Conservation (phyloP, 2,329 filamentous ascomycete genomes). For the Botrytis pseudocinerea region DNA sequence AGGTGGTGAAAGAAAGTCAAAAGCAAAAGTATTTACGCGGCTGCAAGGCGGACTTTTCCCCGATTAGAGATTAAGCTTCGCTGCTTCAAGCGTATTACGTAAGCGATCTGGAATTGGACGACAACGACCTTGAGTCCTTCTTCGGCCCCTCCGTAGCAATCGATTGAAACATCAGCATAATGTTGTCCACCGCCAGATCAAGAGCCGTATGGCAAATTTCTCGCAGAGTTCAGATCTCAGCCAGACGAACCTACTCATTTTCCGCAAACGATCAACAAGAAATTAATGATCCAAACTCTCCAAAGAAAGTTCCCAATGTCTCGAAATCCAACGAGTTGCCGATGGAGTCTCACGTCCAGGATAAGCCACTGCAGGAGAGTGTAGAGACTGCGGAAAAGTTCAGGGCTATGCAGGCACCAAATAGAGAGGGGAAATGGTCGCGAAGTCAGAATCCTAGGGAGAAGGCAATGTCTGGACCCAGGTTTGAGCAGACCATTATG, state of each 20-base stretch:
- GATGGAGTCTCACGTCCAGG: conserved; percentile 50
- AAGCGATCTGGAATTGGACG: conserved; percentile 13
- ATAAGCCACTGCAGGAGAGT: conserved; percentile 56
- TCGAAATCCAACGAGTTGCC: conserved; percentile 62
- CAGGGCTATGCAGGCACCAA: conserved; percentile 70
- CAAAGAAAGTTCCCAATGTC: conserved; percentile 53
- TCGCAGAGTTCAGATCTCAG: conserved; percentile 38
- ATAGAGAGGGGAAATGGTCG: conserved; percentile 79
- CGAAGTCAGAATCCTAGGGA: conserved; percentile 78
- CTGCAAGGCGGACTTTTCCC: conserved; percentile 18
- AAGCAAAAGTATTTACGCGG: conserved; percentile 9
- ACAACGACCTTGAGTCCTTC: conserved; percentile 14
- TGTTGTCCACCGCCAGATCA: conserved; percentile 47
- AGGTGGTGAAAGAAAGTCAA: conserved; percentile 16
- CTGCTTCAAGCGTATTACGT: conserved; percentile 18
- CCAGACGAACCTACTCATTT: conserved; percentile 38
- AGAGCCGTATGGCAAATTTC: conserved; percentile 44
- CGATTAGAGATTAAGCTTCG: conserved; percentile 18
- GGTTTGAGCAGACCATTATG: conserved; percentile 97
- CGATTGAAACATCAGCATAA: conserved; percentile 39
- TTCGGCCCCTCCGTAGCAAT: conserved; percentile 27
- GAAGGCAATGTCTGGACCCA: conserved; percentile 85
- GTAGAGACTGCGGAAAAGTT: conserved; percentile 45
- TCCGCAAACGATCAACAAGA: conserved; percentile 53
- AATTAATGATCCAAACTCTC: conserved; percentile 46